phyloP scores from a whole-genome alignment of 148 eudicot genomes.

The Rhododendron ovatum region DNA sequence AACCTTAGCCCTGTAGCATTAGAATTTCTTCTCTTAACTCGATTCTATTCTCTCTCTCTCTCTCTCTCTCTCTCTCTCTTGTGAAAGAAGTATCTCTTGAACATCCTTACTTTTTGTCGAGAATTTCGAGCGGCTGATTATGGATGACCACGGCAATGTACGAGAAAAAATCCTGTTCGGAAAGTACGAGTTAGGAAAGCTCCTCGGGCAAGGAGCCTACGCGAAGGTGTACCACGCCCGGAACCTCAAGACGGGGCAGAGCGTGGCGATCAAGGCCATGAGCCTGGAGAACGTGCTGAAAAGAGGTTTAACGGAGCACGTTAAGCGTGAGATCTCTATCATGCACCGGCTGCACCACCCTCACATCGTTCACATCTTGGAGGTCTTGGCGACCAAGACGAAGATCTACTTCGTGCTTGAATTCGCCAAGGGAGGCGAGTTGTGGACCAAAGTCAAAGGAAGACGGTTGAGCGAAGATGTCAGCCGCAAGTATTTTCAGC shows the following conservation, averaged over 20 bases:
- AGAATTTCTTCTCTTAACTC: too few species aligned
- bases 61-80: too few species aligned
- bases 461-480: conserved; percentile 59
- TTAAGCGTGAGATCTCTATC: conserved; percentile 52
- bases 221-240: conserved; percentile 72
- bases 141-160: not conserved
- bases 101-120: not conserved
- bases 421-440: conserved; percentile 73
- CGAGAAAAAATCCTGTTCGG: conserved; percentile 19
- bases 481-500: conserved; percentile 64
- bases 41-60: too few species aligned
- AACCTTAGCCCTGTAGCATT: too few species aligned
- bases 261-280: conserved; percentile 58
- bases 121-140: not conserved
- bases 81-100: not conserved
- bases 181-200: conserved; percentile 54
- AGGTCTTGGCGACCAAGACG: conserved; percentile 58
- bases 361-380: conserved; percentile 49
- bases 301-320: conserved; percentile 24
- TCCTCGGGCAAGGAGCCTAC: conserved; percentile 61
- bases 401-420: conserved; percentile 66
- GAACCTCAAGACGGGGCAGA: conserved; percentile 34
- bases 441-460: conserved; percentile 43
- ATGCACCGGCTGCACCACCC: conserved; percentile 61
- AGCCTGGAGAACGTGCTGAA: conserved; percentile 32